phyloP scores from a whole-genome alignment of 75 land plant species.

The Adiantum capillusveneris region DNA sequence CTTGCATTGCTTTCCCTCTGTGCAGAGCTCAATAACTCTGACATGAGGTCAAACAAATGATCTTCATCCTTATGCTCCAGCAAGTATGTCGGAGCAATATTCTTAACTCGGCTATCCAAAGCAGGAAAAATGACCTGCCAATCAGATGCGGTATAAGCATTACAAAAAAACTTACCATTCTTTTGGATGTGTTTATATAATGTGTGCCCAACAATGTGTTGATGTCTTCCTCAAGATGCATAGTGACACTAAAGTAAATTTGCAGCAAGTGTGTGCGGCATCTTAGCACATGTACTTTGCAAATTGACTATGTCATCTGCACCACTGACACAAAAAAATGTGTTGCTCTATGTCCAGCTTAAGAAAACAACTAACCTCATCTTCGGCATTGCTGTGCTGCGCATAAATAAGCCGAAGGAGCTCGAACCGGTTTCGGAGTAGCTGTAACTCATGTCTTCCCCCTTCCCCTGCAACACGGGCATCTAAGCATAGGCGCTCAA shows the following conservation, averaged over 20 bases:
- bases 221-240: no score
- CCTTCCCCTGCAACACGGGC: constrained; percentile 24
- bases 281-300: no score
- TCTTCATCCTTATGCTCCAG: constrained; percentile 66
- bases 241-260: no score
- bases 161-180: no score
- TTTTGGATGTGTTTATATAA: no score
- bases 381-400: constrained; percentile 83
- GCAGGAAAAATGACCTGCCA: constrained; percentile 25
- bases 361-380: constrained; percentile 59
- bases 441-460: constrained; percentile 23
- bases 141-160: background rate
- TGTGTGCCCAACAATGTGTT: no score
- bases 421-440: constrained; percentile 37
- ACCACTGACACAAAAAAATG: no score
- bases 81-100: constrained; percentile 19
- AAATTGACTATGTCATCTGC: no score
- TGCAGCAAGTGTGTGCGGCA: no score
- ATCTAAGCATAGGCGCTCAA: constrained; percentile 51
- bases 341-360: no score
- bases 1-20: constrained; percentile 29
- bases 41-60: constrained; percentile 55
- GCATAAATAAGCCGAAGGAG: constrained; percentile 56
- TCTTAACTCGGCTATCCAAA: constrained; percentile 18
- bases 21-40: constrained; percentile 35